Evolutionary conservation across 805 yeast species (phyloP).

Genomic region (Jamesozyma rosinii): DNA sequence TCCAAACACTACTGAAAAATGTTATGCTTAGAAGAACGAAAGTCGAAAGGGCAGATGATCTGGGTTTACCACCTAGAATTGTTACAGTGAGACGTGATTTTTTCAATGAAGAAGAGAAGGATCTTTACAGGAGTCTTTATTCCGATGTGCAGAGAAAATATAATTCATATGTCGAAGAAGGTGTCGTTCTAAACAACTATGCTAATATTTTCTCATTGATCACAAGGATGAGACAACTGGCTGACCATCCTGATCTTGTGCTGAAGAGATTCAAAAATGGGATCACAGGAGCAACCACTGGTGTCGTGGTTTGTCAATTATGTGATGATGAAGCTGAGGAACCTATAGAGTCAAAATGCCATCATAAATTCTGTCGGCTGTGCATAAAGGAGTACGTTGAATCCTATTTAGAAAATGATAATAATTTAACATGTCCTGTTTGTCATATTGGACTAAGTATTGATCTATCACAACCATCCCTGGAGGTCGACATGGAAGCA

Average conservation of each 20-base stretch:
- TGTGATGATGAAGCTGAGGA: slow-evolving; percentile 99
- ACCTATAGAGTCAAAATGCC: slow-evolving; percentile 89
- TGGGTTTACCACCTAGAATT: slow-evolving; percentile 92
- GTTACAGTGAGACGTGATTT: slow-evolving; percentile 80
- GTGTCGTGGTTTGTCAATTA: slow-evolving; percentile 69
- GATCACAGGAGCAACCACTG: slow-evolving; percentile 30
- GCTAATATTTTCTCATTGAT: slow-evolving; percentile 94
- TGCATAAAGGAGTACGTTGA: slow-evolving; percentile 88
- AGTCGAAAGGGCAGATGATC: slow-evolving; percentile 91
- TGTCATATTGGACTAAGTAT: slow-evolving; percentile 91
- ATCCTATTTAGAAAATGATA: slow-evolving; percentile 47
- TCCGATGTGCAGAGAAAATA: slow-evolving; percentile 80
- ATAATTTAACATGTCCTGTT: slow-evolving; percentile 78
- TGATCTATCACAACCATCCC: slow-evolving; percentile 77
- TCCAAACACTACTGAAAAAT: slow-evolving; percentile 64
- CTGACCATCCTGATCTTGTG: slow-evolving; percentile 96
- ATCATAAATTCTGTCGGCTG: slow-evolving; percentile 85
- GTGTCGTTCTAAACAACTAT: slow-evolving; percentile 91
- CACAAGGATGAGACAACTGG: slow-evolving; percentile 95
- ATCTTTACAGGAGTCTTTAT: slow-evolving; percentile 78
- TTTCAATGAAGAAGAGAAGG: slow-evolving; percentile 93
- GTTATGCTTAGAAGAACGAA: slow-evolving; percentile 92
- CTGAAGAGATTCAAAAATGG: slow-evolving; percentile 52
- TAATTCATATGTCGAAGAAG: slow-evolving; percentile 88
- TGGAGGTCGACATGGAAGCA: slow-evolving; percentile 50